Evolutionary conservation across 2,329 filamentous ascomycete species (phyloP).

Genomic region (Helminthosporium solani): DNA sequence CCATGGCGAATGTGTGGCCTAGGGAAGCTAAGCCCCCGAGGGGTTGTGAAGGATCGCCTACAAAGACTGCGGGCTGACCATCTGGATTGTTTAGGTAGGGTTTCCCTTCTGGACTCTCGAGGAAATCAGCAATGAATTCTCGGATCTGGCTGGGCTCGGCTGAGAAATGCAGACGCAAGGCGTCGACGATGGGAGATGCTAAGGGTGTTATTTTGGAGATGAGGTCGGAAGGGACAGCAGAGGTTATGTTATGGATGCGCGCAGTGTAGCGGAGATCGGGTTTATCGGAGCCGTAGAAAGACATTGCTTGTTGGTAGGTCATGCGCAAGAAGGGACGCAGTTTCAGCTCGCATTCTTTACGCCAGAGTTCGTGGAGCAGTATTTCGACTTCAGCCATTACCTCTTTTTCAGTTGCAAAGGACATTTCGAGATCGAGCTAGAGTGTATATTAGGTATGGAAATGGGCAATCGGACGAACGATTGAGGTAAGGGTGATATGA

Average conservation of each 20-base stretch:
- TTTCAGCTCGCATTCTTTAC: conserved; percentile 47
- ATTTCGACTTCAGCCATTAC: conserved; percentile 64
- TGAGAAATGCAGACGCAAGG: conserved; percentile 65
- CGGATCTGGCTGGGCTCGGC: conserved; percentile 56
- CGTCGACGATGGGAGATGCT: conserved; percentile 69
- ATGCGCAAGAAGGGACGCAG: conserved; percentile 57
- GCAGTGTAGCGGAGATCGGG: conserved; percentile 79
- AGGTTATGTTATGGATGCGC: conserved; percentile 66
- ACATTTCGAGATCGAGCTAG: conserved; percentile 92
- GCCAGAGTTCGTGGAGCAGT: conserved; percentile 59
- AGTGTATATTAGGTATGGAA: conserved; percentile 6
- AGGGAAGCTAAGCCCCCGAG: conserved; percentile 75
- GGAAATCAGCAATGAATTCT: conserved; percentile 67
- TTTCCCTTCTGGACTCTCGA: conserved; percentile 63
- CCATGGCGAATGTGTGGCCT: conserved; percentile 68
- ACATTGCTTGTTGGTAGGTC: conserved; percentile 77
- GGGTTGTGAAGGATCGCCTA: conserved; percentile 72
- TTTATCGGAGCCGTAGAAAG: conserved; percentile 82
- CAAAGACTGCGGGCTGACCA: conserved; percentile 77
- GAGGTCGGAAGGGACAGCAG: conserved; percentile 64
- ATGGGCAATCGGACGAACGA: too few species aligned
- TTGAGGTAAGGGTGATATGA: neutral
- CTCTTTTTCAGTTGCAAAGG: conserved; percentile 71
- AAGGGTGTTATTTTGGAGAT: conserved; percentile 73
- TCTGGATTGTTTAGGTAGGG: conserved; percentile 67